A percentile compares a stretch with the other conserved stretches of the same genome.
phyloP scores from a whole-genome alignment of 257 asterid genomes.

The Solanum dulcamara region DNA sequence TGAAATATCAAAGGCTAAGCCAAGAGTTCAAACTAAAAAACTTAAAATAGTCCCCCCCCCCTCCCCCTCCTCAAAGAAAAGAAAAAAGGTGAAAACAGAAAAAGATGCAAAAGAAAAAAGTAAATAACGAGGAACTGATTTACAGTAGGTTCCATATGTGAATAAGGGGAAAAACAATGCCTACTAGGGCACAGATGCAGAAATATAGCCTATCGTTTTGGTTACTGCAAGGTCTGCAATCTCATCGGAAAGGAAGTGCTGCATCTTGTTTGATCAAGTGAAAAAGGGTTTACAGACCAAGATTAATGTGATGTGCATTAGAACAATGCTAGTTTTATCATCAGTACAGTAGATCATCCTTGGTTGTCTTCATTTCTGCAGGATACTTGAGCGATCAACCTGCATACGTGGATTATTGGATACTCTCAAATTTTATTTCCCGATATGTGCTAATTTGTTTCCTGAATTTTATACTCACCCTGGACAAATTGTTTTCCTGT shows the following conservation, averaged over 20 bases:
- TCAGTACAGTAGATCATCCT: not conserved
- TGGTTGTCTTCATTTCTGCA: not conserved
- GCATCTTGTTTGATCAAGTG: not conserved
- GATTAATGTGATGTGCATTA: not conserved
- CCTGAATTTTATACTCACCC: not conserved
- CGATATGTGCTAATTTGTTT: not conserved
- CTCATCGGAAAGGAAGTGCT: not conserved
- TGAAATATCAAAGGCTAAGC: not conserved
- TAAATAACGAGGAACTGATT: not conserved
- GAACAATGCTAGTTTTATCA: not conserved
- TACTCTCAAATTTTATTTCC: not conserved
- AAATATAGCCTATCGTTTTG: not conserved
- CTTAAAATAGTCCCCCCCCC: not conserved
- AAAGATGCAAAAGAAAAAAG: not conserved
- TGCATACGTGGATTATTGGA: not conserved
- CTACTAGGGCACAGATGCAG: not conserved
- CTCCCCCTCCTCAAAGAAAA: not conserved
- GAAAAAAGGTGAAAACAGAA: not conserved
- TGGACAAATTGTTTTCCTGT: not conserved
- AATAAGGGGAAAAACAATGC: not conserved
- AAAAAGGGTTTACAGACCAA: not conserved
- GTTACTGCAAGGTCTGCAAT: not conserved
- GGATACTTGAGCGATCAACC: not conserved
- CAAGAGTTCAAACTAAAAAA: not conserved
- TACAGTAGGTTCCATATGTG: not conserved